Evolutionary conservation across 1,139 yeast species (phyloP), one percentile per base, ranked within the genome.

Genomic region (Dujonia santamariae): DNA sequence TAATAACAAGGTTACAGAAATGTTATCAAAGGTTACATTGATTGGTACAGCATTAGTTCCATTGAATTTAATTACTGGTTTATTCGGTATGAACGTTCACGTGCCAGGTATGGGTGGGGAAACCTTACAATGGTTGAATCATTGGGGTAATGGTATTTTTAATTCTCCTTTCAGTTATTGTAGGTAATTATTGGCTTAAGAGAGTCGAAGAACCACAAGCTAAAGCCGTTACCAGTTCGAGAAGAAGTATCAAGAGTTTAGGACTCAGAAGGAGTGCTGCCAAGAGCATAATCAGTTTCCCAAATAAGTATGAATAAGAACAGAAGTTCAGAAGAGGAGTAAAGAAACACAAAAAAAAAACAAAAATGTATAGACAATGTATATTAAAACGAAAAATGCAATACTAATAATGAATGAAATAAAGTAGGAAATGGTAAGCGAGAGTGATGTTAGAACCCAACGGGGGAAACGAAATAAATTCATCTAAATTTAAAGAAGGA

Each of bases 61-160:
- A 7, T 73, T 90, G 70, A 92, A 90, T 55, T 66, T 92, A 44
- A 74, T 92, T 24, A 88, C 97, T 1, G 97, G 97, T 56, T 57
- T 90, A 42, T 92, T 90, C 60, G 97, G 98, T 49, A 92, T 92
- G 98, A 92, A 92, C 58, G 97, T 92, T 13, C 60, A 52, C 14
- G 88, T 90, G 15, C 97, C 97, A 0, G 96, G 96, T 11, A 62
- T 75, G 46, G 67, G 53, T 6, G 69, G 50, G 0, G 51, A 46
- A 1, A 32, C 40, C 4, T 44, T 51, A 7, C 45, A 37, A 3
- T 63, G 68, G 69, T 64, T 62, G 68, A 2, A 63, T 63, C 32
- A 37, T 65, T 23, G 73, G 67, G 3, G 61, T 61, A 6, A 60
- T 67, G 64, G 47, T 61, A 3, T 37, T 48, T 19, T 44, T 72